phyloP scores from a whole-genome alignment of 352 stramenopile species.

The Phytophthora tentaculata region DNA sequence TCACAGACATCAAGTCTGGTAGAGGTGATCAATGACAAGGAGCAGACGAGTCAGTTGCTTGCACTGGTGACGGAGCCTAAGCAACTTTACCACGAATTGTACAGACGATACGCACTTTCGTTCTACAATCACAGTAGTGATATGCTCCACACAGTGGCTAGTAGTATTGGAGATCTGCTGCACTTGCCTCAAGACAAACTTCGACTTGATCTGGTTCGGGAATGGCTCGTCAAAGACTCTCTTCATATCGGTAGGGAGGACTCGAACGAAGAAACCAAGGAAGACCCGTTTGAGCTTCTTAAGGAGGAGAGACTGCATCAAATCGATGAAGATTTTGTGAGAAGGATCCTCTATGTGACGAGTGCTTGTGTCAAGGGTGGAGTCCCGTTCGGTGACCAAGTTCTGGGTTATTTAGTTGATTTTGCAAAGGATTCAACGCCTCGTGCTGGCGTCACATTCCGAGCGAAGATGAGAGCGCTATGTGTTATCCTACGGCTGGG shows the following conservation, averaged over 20 bases:
- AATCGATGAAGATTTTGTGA: slow-evolving; percentile 44
- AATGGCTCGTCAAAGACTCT: slow-evolving; percentile 61
- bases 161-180: slow-evolving; percentile 41
- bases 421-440: slow-evolving; percentile 54
- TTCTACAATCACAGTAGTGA: slow-evolving; percentile 38
- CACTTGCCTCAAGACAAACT: slow-evolving; percentile 33
- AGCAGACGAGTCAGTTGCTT: slow-evolving; percentile 33
- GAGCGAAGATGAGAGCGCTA: slow-evolving; percentile 58
- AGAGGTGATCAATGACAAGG: slow-evolving; percentile 22
- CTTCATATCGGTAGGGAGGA: slow-evolving; percentile 20
- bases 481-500: slow-evolving; percentile 42
- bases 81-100: slow-evolving; percentile 53
- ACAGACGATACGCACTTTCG: slow-evolving; percentile 45
- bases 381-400: slow-evolving; percentile 27
- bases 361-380: slow-evolving; percentile 22
- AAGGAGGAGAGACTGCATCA: slow-evolving; percentile 35
- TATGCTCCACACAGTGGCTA: slow-evolving; percentile 37
- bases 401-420: slow-evolving; percentile 44
- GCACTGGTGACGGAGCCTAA: slow-evolving; percentile 39
- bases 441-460: slow-evolving; percentile 59
- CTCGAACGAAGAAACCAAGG: slow-evolving; percentile 19
- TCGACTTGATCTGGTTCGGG: slow-evolving; percentile 47
- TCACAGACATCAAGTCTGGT: slow-evolving; percentile 24
- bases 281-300: slow-evolving; percentile 45
- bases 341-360: slow-evolving; percentile 42